phyloP scores from a whole-genome alignment of 805 yeast genomes.

The Saccharomycopsis babjevae region DNA sequence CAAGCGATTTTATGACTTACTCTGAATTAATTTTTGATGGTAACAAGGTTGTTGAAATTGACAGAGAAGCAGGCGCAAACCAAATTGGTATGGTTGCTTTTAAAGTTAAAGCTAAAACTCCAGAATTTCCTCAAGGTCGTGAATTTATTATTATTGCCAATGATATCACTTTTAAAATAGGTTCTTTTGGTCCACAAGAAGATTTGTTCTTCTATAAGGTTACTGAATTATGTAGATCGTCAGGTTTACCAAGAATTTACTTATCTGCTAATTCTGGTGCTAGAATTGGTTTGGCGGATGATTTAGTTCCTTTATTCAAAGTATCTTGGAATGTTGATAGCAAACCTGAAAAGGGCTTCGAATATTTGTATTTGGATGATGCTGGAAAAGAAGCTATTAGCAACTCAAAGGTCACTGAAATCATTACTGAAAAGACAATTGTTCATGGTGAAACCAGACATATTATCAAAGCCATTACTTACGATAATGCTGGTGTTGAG shows the following conservation, averaged over 20 bases:
- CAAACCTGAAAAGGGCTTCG: conserved; percentile 78
- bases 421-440: conserved; percentile 67
- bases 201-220: conserved; percentile 87
- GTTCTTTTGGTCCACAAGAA: conserved; percentile 97
- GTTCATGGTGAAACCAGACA: conserved; percentile 79
- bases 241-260: conserved; percentile 92
- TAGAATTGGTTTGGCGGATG: conserved; percentile 96
- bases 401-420: conserved; percentile 46
- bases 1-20: conserved; percentile 68
- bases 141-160: conserved; percentile 88
- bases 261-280: conserved; percentile 99
- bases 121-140: conserved; percentile 96
- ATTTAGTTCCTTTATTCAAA: conserved; percentile 75
- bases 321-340: conserved; percentile 85
- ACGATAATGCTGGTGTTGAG: conserved; percentile 98
- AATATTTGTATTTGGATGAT: conserved; percentile 70
- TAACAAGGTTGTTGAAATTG: conserved; percentile 70
- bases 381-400: conserved; percentile 51
- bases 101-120: conserved; percentile 82
- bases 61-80: conserved; percentile 95
- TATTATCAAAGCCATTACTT: conserved; percentile 76
- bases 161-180: conserved; percentile 95
- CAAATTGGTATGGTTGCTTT: conserved; percentile 97
- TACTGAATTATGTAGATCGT: conserved; percentile 80
- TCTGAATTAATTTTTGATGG: conserved; percentile 83